A percentile compares a stretch with the other conserved stretches of the same genome.
Conservation (phyloP, 768 basidiomycete species). For the Tricholoma matsutake region DNA sequence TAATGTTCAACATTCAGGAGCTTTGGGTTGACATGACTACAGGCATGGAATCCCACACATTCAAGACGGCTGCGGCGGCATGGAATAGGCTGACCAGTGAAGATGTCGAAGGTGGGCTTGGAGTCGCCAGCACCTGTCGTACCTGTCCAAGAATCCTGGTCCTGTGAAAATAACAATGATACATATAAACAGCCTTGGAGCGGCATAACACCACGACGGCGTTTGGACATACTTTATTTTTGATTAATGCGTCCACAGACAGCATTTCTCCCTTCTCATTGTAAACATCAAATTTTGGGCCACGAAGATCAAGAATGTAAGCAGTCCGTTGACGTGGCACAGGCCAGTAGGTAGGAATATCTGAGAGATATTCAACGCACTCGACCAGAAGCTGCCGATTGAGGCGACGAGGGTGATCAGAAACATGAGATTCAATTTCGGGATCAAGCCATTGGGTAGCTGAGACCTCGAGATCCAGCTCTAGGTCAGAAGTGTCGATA, state of each 20-base stretch:
- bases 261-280: constrained; percentile 9
- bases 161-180: not conserved
- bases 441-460: too few species aligned
- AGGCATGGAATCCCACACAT: constrained; percentile 2
- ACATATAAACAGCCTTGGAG: too few species aligned
- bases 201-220: not conserved
- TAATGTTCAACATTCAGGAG: not conserved
- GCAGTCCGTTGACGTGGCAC: constrained; percentile 10
- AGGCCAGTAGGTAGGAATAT: constrained; percentile 9
- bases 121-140: not conserved
- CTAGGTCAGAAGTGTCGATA: too few species aligned
- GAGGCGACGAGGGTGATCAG: too few species aligned
- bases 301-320: constrained; percentile 13
- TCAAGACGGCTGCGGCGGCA: constrained; percentile 2
- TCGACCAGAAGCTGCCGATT: too few species aligned
- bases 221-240: constrained; percentile 1
- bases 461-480: too few species aligned
- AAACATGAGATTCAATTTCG: too few species aligned
- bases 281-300: constrained; percentile 11
- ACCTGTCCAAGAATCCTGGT: constrained; percentile 6
- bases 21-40: not conserved
- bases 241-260: constrained; percentile 15
- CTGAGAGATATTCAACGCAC: not conserved
- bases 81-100: not conserved
- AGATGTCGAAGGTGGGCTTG: not conserved